Percentiles rank a stretch among this genome's conserved stretches.
Conservation (phyloP, 1,284 basidiomycete species). For the Thelephora terrestris region DNA sequence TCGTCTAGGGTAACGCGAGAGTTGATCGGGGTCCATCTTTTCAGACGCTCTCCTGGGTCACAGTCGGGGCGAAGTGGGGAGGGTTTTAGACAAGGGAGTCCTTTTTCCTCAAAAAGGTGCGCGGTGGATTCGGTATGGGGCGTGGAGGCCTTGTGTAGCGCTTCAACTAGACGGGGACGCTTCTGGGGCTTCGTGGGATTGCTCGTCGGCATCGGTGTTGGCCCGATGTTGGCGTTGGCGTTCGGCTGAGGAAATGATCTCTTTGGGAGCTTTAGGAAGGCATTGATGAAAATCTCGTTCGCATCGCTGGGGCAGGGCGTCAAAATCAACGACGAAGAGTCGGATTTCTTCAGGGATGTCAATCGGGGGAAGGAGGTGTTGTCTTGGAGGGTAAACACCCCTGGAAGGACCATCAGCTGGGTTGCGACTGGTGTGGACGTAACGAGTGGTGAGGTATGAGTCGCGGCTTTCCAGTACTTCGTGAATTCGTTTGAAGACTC, state of each 20-base stretch:
- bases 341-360: constrained; percentile 17
- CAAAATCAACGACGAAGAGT: constrained; percentile 22
- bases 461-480: neutral
- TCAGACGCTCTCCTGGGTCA: constrained; percentile 12
- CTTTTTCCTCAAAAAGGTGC: neutral
- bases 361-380: constrained; percentile 24
- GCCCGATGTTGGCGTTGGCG: neutral
- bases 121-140: neutral
- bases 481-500: constrained; percentile 17
- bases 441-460: constrained; percentile 8
- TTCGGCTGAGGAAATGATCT: neutral
- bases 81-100: neutral
- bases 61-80: constrained; percentile 13
- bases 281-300: neutral
- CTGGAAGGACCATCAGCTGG: constrained; percentile 32
- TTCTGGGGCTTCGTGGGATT: neutral
- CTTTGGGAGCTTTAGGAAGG: neutral
- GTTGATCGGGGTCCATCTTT: constrained; percentile 12
- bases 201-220: neutral
- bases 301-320: constrained; percentile 5
- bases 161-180: neutral
- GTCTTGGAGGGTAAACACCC: constrained; percentile 18
- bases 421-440: constrained; percentile 22
- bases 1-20: neutral
- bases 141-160: neutral